These are phyloP conservation scores for Zizania latifolia DNA, from an alignment of 176 grass and related monocot species.

Conservation along the genomic window DNA sequence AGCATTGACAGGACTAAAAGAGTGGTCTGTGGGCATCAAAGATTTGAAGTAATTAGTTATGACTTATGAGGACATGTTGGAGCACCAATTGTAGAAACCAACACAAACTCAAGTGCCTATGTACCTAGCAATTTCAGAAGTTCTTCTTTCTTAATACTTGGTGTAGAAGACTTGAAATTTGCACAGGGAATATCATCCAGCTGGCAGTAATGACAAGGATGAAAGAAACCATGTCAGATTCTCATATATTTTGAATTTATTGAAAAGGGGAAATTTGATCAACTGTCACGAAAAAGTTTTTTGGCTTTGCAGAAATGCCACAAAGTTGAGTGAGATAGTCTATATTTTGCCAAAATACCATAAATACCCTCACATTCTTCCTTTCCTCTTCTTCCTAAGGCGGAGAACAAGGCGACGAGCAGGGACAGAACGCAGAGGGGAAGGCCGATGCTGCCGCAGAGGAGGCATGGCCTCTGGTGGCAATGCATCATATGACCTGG, in stretches of 20 bases:
- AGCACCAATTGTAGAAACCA: conserved; percentile 5
- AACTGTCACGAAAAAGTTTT: too few species aligned
- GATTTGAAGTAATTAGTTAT: conserved; percentile 8
- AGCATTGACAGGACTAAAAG: conserved; percentile 64
- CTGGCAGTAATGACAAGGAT: conserved; percentile 27
- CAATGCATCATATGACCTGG: conserved; percentile 62
- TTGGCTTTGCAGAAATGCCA: too few species aligned
- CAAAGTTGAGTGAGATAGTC: too few species aligned
- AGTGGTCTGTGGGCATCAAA: conserved; percentile 47
- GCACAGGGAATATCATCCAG: conserved; percentile 45
- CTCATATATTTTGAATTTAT: neutral
- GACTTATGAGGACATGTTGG: neutral
- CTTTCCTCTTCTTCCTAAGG: too few species aligned
- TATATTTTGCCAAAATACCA: too few species aligned
- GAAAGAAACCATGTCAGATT: neutral
- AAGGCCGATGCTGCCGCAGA: conserved; percentile 5
- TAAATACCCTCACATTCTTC: too few species aligned
- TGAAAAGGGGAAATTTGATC: too few species aligned
- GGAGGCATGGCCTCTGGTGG: conserved; percentile 34
- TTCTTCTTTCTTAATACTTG: conserved; percentile 48
- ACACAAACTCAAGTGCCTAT: neutral
- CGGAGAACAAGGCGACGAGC: too few species aligned
- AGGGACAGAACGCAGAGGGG: too few species aligned
- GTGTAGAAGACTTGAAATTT: conserved; percentile 29
- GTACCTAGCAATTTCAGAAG: conserved; percentile 44